Base-by-base conservation (phyloP, 192 early-diverging fungal genomes). In the Entomortierella parvispora region DNA sequence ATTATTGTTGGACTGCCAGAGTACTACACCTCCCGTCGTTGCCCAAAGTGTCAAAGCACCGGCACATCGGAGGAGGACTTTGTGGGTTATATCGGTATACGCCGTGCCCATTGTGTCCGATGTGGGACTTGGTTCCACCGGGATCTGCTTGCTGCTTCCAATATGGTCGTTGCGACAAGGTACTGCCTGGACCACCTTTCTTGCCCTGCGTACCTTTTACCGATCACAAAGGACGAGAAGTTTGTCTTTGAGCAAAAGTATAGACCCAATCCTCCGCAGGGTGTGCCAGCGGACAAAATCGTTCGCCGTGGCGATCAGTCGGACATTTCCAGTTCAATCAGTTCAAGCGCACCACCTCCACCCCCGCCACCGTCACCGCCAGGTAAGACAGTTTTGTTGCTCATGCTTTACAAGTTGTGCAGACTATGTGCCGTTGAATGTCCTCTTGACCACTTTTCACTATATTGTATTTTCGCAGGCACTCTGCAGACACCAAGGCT, bases 171-270 rank as follows among this genome's bases (percentile, higher is more conserved):
- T 18, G 52, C 52, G 17, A 28, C 25, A 6, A 22, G 29, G 52
- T 54, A 31, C 9, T 54, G 32, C 29, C 32, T 54, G 29, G 25
- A 54, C 28, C 25, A 54, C 29, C 52, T 54, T 15, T 54, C 52
- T 10, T 11, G 52, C 10, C 52, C 52, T 2, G 31, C 0, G 29
- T 18, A 55, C 53, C 53, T 55, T 31, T 29, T 55, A 18, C 53
- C 53, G 14, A 55, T 55, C 32, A 18, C 32, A 7, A 18, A 28
- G 29, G 53, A 55, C 32, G 12, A 11, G 14, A 55, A 33, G 31
- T 55, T 23, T 23, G 53, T 55, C 29, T 55, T 31, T 31, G 17
- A 55, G 25, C 53, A 23, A 55, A 31, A 31, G 53, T 55, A 55
- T 55, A 29, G 53, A 4, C 53, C 53, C 2, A 31, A 31, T n/a